Evolutionary conservation across 495 filamentous ascomycete species (phyloP), one percentile per base, ranked within the genome.

Genomic region (Aspergillus baeticus): DNA sequence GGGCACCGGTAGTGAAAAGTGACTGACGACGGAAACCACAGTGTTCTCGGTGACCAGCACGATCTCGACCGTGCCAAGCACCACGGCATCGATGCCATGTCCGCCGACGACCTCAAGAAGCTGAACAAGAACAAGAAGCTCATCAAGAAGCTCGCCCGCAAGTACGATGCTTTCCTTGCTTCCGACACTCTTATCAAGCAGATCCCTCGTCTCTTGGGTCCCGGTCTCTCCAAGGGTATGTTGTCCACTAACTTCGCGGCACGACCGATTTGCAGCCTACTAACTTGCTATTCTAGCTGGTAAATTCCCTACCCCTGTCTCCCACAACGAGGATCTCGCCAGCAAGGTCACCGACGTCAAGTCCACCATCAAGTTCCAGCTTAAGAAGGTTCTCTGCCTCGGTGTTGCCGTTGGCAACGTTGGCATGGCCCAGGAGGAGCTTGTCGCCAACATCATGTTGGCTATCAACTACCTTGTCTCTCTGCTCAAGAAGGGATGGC

Each of bases 111-210:
- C 77, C 80, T 98, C 76, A 98, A 98, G 89, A 98, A 98, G 87
- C 89, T 98, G 62, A 98, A 98, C 87, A 98, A 98, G 89, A 98
- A 98, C 89, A 98, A 98, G 88, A 98, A 98, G 87, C 86, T 98
- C 66, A 97, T 98, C 87, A 98, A 98, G 89, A 98, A 98, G 87
- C 90, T 98, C 59, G 95, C 94, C 62, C 91, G 92, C 83, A 98
- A 98, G 83, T 98, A 98, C 86, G 95, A 98, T 81, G 93, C 92
- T 63, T 98, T 98, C 81, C 78, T 98, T 70, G 87, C 94, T 71
- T 97, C 92, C 71, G 94, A 98, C 69, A 77, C 87, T 70, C 79
- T 98, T 63, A 96, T 98, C 86, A 96, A 95, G 84, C 95, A 98
- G 85, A 98, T 98, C 69, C 94, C 94, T 61, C 94, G 94, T 95